A percentile compares a stretch with the other conserved stretches of the same genome.
Evolutionary conservation across 169 alveolate species (phyloP).

Genomic region (Eimeria praecox): DNA sequence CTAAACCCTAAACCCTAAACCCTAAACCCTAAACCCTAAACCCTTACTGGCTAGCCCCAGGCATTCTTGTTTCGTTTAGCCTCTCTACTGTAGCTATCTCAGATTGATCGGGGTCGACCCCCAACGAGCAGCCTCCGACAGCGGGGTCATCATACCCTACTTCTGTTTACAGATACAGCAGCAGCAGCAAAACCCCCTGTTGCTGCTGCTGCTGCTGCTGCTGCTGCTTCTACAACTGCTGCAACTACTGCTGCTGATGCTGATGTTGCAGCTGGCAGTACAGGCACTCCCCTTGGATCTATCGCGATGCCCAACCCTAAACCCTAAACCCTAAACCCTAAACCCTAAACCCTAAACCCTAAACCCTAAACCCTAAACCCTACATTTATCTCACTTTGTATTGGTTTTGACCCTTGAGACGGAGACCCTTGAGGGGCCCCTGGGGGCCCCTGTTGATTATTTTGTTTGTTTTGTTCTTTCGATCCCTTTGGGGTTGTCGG

Average conservation of each 20-base stretch:
- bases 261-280: no score
- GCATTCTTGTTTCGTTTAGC: not conserved
- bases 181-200: not conserved
- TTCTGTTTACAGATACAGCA: not conserved
- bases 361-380: not conserved
- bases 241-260: not conserved
- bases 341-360: not conserved
- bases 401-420: not conserved
- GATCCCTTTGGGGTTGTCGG: not conserved
- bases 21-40: constrained; percentile 14
- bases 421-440: constrained; percentile 38
- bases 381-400: no score
- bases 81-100: not conserved
- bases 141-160: constrained; percentile 71
- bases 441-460: constrained; percentile 10
- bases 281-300: not conserved
- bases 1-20: not conserved
- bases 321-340: not conserved
- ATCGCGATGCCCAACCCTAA: not conserved
- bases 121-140: constrained; percentile 58
- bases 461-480: constrained; percentile 6
- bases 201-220: constrained; percentile 7
- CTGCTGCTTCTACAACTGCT: not conserved
- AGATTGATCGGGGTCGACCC: constrained; percentile 73
- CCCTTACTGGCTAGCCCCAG: not conserved